Evolutionary conservation across 768 basidiomycete genomes (phyloP), one percentile per base, ranked within the genome.

Genomic region (Guyanaporus albipodus): DNA sequence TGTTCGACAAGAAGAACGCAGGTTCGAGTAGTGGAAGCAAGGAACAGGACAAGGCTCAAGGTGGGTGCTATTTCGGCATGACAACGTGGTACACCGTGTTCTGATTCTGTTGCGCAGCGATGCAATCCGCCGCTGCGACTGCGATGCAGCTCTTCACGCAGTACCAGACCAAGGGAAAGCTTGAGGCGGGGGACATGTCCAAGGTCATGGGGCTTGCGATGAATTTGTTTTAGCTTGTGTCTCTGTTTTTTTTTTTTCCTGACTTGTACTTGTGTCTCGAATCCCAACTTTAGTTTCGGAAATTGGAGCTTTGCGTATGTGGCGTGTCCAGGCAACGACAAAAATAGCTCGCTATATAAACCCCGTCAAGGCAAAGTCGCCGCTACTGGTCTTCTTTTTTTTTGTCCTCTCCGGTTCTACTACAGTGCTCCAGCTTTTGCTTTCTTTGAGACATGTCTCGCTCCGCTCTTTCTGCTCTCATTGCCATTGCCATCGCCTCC

Each of bases 401-500:
- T 19, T 26, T 29, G 22, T 9, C 31, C 35, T 8, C 5, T 17
- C 33, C n/a, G n/a, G n/a, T n/a, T n/a, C n/a, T n/a, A n/a, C n/a
- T n/a, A n/a, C n/a, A n/a, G n/a, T n/a, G n/a, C n/a, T 1, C 2
- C 24, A 18, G 17, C n/a, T 4, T n/a, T 23, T n/a, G n/a, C n/a
- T 18, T 38, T 31, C 29, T 37, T 53, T 54, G 67, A 67, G 64
- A 61, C 61, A 77, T 77, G 76, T 73, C 72, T 57, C 72, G 67
- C 59, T 67, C 66, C 73, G 57, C 70, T 75, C 74, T 70, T 76
- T 76, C 69, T 44, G 57, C 62, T 18, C 47, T 70, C 42, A 38
- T 73, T 21, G 55, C 61, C 11, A 35, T 70, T 39, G 61, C 69
- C 38, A 29, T 62, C 31, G 53, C 66, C 21, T 56, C 70, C 4